Percentiles rank a stretch among this genome's conserved stretches.
Evolutionary conservation across 1,284 basidiomycete species (phyloP).

Genomic region (Takashimella koratensis): DNA sequence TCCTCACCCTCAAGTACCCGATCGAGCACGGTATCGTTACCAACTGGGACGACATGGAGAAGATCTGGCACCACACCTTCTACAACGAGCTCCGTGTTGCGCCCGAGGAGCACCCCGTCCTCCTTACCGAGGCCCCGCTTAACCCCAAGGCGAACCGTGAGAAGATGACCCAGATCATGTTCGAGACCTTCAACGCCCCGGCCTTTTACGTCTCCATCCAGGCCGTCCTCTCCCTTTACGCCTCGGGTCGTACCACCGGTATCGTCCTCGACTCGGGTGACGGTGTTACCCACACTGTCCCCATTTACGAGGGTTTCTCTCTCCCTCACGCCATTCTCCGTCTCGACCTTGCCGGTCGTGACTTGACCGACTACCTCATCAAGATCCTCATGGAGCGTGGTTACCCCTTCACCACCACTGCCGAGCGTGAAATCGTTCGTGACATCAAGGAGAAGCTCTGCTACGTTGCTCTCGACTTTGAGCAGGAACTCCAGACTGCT

Average conservation of each 20-base stretch:
- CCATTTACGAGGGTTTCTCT: conserved; percentile 94
- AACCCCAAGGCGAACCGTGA: conserved; percentile 94
- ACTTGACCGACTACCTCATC: conserved; percentile 87
- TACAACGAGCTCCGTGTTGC: conserved; percentile 78
- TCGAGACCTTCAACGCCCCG: conserved; percentile 92
- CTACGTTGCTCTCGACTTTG: conserved; percentile 95
- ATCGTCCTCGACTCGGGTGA: conserved; percentile 92
- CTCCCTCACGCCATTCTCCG: conserved; percentile 91
- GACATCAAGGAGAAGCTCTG: conserved; percentile 99
- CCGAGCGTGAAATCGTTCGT: conserved; percentile 92
- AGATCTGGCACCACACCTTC: conserved; percentile 91
- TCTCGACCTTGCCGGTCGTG: conserved; percentile 92
- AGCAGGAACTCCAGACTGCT: conserved; percentile 91
- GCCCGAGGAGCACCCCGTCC: conserved; percentile 84
- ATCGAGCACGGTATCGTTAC: conserved; percentile 75
- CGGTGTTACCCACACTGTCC: conserved; percentile 89
- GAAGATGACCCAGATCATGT: conserved; percentile 98
- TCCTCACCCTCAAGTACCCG: conserved; percentile 84
- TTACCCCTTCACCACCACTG: conserved; percentile 89
- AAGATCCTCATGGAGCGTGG: conserved; percentile 93
- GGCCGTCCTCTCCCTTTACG: conserved; percentile 87
- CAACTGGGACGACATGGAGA: conserved; percentile 97
- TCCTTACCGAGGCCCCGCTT: conserved; percentile 90
- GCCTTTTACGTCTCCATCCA: conserved; percentile 93
- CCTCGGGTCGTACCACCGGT: conserved; percentile 87